Evolutionary conservation across 345 rosid species (phyloP), one percentile per base, ranked within the genome.

Genomic region (Mangifera indica): DNA sequence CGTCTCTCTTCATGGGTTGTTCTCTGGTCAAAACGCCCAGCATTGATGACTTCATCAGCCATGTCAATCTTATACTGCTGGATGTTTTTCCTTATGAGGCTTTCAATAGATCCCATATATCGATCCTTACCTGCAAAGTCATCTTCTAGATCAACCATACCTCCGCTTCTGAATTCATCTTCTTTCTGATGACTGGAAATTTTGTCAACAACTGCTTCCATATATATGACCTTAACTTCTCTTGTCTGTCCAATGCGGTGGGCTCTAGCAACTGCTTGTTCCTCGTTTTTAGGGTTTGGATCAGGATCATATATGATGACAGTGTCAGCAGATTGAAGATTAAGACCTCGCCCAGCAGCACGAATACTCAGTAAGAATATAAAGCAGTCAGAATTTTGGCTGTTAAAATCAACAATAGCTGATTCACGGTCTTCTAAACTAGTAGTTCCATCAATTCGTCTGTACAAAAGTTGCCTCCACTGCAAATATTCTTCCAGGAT

Each of bases 1-100:
- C 99, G 96, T 45, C 99, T 87, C 82, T 96, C 99, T 87, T 96
- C 99, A 67, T 96, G 99, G 29, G 99, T 96, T 62, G 99, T 96
- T 80, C 98, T 93, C 83, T 96, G 99, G 82, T 96, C 99, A 84
- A 96, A 96, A 63, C 99, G 94, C 66, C 99, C 99, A 83, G 98
- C 99, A 86, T 96, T 96, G 72, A 93, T 96, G 66, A 96, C 99
- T 85, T 96, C 99, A 84, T 96, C 99, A 77, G 99, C 99, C 99
- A 96, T 96, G 82, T 96, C 99, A 79, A 96, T 96, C 86, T 96
- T 96, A 77, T 96, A 96, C 82, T 96, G 99, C 61, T 96, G 99
- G 82, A 96, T 96, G 73, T 96, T 96, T 67, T 93, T 96, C 84
- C 99, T 93, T 74, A 96, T 96, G 67, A 96, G 98, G 82, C 99